A percentile compares a stretch with the other conserved stretches of the same genome.
These are phyloP conservation scores for Litsea cubeba DNA, from an alignment of 164 flowering plant genomes.

Conservation along the genomic window DNA sequence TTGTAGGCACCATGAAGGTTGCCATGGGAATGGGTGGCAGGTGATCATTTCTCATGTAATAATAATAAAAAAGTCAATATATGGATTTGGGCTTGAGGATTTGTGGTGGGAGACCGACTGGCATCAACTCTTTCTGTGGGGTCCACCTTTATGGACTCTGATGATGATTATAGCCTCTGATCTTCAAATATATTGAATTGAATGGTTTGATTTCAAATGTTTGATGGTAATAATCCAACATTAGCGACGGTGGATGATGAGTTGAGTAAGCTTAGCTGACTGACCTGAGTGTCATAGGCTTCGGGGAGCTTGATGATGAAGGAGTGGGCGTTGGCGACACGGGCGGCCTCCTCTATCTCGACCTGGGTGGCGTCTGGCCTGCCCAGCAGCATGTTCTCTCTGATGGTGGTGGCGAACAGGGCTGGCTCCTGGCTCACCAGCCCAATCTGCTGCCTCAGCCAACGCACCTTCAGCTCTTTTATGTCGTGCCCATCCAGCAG, in stretches of 20 bases:
- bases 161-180: too few species aligned
- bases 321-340: constrained; percentile 96
- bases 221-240: too few species aligned
- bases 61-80: too few species aligned
- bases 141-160: too few species aligned
- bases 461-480: constrained; percentile 66
- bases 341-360: constrained; percentile 92
- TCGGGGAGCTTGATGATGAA: constrained; percentile 84
- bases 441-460: constrained; percentile 97
- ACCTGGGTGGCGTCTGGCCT: constrained; percentile 73
- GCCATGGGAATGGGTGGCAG: too few species aligned
- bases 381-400: constrained; percentile 85
- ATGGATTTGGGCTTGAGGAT: too few species aligned
- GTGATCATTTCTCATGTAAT: too few species aligned
- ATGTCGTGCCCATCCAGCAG: constrained; percentile 91
- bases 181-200: too few species aligned
- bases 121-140: too few species aligned
- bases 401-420: constrained; percentile 86
- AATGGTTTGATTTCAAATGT: too few species aligned
- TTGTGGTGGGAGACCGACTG: too few species aligned
- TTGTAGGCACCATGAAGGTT: too few species aligned
- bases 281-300: constrained; percentile 90
- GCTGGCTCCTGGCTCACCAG: constrained; percentile 99
- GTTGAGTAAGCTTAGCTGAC: background rate
- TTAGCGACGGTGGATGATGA: background rate